These are phyloP conservation scores for Aureobasidium sp. DNA, from an alignment of 2,329 filamentous ascomycete species.

Conservation along the genomic window DNA sequence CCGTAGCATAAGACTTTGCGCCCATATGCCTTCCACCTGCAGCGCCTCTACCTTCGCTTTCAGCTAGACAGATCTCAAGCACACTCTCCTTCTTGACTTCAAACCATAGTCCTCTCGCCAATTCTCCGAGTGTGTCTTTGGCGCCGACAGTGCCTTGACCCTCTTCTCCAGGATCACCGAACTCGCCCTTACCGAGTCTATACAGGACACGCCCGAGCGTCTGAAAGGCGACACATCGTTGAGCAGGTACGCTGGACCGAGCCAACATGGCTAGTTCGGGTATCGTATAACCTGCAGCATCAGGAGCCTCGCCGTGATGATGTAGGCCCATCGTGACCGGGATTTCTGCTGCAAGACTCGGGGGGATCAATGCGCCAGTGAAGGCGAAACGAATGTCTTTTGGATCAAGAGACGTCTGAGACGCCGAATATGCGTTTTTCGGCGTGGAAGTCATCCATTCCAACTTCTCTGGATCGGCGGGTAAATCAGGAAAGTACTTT, in stretches of 20 bases:
- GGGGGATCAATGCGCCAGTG: slow-evolving; percentile 70
- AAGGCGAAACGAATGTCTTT: slow-evolving; percentile 86
- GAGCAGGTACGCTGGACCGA: slow-evolving; percentile 73
- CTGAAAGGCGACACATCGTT: slow-evolving; percentile 87
- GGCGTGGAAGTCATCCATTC: slow-evolving; percentile 75
- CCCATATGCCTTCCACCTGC: slow-evolving; percentile 62
- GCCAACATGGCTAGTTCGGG: slow-evolving; percentile 75
- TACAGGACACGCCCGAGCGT: slow-evolving; percentile 81
- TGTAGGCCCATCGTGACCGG: slow-evolving; percentile 76
- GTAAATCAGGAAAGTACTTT: slow-evolving; percentile 88
- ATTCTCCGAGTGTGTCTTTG: slow-evolving; percentile 37
- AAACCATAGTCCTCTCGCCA: slow-evolving; percentile 74
- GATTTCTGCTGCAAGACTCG: slow-evolving; percentile 64
- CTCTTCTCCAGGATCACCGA: slow-evolving; percentile 46
- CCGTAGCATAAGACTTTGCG: slow-evolving; percentile 75
- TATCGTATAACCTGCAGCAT: slow-evolving; percentile 90
- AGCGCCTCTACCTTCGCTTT: slow-evolving; percentile 56
- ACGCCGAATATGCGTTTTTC: slow-evolving; percentile 75
- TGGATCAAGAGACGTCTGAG: slow-evolving; percentile 62
- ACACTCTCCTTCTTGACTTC: slow-evolving; percentile 70
- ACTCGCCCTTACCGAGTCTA: slow-evolving; percentile 68
- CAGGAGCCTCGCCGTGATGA: slow-evolving; percentile 86
- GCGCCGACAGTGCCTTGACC: slow-evolving; percentile 35
- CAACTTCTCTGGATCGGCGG: slow-evolving; percentile 75
- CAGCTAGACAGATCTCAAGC: slow-evolving; percentile 68